These are phyloP conservation scores for Phoenix roebelenii DNA, from an alignment of 176 grass and related monocot species.

Conservation along the genomic window DNA sequence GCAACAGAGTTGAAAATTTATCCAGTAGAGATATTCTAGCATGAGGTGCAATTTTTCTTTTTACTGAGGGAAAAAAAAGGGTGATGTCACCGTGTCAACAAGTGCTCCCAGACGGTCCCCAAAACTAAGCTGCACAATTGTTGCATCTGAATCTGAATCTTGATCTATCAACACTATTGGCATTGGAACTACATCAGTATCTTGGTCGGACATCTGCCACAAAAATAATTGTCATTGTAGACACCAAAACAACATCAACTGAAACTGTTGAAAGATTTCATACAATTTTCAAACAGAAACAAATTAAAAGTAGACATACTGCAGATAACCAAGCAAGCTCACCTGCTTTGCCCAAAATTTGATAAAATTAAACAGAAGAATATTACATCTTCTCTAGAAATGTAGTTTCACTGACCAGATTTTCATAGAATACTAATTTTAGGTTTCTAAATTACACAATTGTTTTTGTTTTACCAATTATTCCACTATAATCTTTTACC, in stretches of 20 bases:
- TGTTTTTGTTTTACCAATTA: no score
- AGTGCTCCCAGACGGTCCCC: slow-evolving; percentile 80
- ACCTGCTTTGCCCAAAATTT: no score
- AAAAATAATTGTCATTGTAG: not conserved
- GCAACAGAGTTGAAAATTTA: slow-evolving; percentile 5
- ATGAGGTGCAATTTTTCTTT: no score
- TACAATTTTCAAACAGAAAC: not conserved
- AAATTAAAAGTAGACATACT: no score
- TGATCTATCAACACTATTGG: slow-evolving; percentile 89
- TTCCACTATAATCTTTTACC: no score
- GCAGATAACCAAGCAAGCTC: no score
- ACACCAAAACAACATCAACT: not conserved
- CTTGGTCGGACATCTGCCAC: slow-evolving; percentile 7
- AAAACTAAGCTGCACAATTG: slow-evolving; percentile 90
- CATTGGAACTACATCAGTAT: slow-evolving; percentile 48
- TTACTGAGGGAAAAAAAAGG: no score
- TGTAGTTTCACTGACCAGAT: no score
- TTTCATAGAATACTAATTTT: no score
- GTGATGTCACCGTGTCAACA: slow-evolving; percentile 63
- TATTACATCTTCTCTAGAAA: no score
- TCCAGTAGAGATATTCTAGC: slow-evolving; percentile 13
- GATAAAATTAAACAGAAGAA: no score
- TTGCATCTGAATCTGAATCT: slow-evolving; percentile 77
- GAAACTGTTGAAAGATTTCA: not conserved
- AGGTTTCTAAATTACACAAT: no score